phyloP scores from a whole-genome alignment of 139 green algal species.

The Chlorella sp. region DNA sequence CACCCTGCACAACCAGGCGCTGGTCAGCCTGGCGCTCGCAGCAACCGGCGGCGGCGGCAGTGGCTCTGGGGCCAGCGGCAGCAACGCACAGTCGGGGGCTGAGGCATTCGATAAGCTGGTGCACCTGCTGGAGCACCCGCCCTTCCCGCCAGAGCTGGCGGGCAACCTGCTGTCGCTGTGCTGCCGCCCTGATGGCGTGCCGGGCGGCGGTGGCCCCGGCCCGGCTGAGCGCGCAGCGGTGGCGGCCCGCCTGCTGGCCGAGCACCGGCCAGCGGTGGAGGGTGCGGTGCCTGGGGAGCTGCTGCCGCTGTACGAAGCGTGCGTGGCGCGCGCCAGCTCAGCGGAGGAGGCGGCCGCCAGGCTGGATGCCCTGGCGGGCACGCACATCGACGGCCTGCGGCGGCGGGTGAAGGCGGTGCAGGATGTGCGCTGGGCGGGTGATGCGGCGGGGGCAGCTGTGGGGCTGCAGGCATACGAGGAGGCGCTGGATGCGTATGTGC shows the following conservation, averaged over 20 bases:
- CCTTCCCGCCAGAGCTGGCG: slow-evolving; percentile 85
- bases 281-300: slow-evolving; percentile 61
- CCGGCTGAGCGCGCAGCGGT: slow-evolving; percentile 78
- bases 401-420: slow-evolving; percentile 83
- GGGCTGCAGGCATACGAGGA: slow-evolving; percentile 86
- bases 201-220: neutral
- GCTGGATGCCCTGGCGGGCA: slow-evolving; percentile 67
- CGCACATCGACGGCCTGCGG: slow-evolving; percentile 79
- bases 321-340: slow-evolving; percentile 61
- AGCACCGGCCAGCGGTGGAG: slow-evolving; percentile 71
- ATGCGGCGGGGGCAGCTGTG: slow-evolving; percentile 77
- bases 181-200: slow-evolving; percentile 66
- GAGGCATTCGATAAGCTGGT: slow-evolving; percentile 88
- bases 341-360: slow-evolving; percentile 67
- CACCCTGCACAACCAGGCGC: slow-evolving; percentile 83
- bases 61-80: slow-evolving; percentile 28
- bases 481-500: slow-evolving; percentile 81
- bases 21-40: neutral
- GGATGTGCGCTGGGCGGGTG: slow-evolving; percentile 66
- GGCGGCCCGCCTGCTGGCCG: slow-evolving; percentile 82
- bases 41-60: neutral
- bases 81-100: slow-evolving; percentile 50
- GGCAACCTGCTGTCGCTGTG: slow-evolving; percentile 90
- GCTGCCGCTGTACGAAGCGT: slow-evolving; percentile 75
- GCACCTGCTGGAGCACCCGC: slow-evolving; percentile 81